phyloP scores from a whole-genome alignment of 1,284 basidiomycete genomes.

The Trichosporon inkin region DNA sequence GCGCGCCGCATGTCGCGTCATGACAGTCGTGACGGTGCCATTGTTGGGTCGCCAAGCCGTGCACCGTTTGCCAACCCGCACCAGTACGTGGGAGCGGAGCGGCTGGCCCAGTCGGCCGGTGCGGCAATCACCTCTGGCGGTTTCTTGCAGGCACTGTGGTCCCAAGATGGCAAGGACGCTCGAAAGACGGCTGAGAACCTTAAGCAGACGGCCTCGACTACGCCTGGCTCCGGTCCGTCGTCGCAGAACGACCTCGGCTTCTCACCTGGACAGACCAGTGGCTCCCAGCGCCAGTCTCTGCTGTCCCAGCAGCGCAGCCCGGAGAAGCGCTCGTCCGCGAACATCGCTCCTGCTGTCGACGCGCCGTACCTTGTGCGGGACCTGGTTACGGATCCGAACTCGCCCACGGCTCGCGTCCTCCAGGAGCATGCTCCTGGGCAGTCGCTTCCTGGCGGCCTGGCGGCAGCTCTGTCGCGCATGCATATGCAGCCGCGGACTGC shows the following conservation, averaged over 20 bases:
- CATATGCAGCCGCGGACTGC: conserved; percentile 37
- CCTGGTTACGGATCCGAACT: conserved; percentile 31
- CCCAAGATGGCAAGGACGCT: conserved; percentile 43
- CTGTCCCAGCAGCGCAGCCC: conserved; percentile 38
- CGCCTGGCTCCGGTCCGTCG: neutral
- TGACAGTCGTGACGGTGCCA: conserved; percentile 40
- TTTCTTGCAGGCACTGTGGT: conserved; percentile 47
- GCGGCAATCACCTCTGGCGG: conserved; percentile 39
- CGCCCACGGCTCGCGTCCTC: conserved; percentile 38
- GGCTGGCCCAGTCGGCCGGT: conserved; percentile 47
- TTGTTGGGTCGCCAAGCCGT: conserved; percentile 29
- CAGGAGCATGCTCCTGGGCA: conserved; percentile 49
- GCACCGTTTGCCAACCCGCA: conserved; percentile 26
- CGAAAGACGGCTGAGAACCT: conserved; percentile 21
- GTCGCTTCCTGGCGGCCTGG: conserved; percentile 47
- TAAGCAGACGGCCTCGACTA: neutral
- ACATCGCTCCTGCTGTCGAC: conserved; percentile 23
- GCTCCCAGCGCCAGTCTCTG: conserved; percentile 29
- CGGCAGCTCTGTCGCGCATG: conserved; percentile 46
- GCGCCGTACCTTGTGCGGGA: conserved; percentile 34
- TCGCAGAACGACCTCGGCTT: conserved; percentile 30
- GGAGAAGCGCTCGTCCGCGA: conserved; percentile 12
- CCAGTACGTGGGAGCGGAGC: conserved; percentile 27
- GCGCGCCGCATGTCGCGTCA: conserved; percentile 68
- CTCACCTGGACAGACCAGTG: conserved; percentile 15